phyloP scores from a whole-genome alignment of 2,329 filamentous ascomycete genomes.

The Ophiostoma novo-ulmi region DNA sequence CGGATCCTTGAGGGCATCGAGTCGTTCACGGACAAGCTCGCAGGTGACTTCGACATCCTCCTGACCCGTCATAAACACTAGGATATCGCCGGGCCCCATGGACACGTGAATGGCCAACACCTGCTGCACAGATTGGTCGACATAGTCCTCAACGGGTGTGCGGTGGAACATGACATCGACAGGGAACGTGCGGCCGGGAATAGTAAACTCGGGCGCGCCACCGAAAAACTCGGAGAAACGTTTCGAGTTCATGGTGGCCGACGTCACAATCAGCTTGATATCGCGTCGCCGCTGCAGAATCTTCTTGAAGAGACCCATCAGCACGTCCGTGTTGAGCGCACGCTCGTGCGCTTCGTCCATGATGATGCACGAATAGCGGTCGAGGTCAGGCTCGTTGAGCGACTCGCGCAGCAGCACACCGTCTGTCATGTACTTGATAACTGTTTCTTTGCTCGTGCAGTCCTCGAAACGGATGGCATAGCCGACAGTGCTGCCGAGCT shows the following conservation, averaged over 20 bases:
- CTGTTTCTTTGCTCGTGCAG: conserved; percentile 89
- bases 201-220: conserved; percentile 91
- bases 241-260: conserved; percentile 97
- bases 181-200: conserved; percentile 92
- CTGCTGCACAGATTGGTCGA: conserved; percentile 94
- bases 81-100: conserved; percentile 84
- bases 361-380: conserved; percentile 96
- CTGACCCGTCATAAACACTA: conserved; percentile 99
- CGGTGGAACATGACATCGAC: conserved; percentile 90
- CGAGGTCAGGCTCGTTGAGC: conserved; percentile 83
- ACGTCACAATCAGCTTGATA: conserved; percentile 94
- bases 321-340: conserved; percentile 90
- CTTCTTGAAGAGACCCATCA: conserved; percentile 98
- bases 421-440: conserved; percentile 99
- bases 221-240: conserved; percentile 95
- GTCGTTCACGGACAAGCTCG: conserved; percentile 80
- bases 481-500: conserved; percentile 78
- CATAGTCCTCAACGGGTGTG: conserved; percentile 94
- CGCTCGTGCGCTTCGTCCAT: conserved; percentile 99
- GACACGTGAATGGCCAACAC: conserved; percentile 94
- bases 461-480: conserved; percentile 99
- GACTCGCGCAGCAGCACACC: conserved; percentile 91
- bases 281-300: conserved; percentile 84
- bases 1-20: conserved; percentile 86
- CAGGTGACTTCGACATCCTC: conserved; percentile 98